Percentiles rank a stretch among this genome's conserved stretches.
Conservation (phyloP, 495 filamentous ascomycete genomes). For the Neurospora sp. region DNA sequence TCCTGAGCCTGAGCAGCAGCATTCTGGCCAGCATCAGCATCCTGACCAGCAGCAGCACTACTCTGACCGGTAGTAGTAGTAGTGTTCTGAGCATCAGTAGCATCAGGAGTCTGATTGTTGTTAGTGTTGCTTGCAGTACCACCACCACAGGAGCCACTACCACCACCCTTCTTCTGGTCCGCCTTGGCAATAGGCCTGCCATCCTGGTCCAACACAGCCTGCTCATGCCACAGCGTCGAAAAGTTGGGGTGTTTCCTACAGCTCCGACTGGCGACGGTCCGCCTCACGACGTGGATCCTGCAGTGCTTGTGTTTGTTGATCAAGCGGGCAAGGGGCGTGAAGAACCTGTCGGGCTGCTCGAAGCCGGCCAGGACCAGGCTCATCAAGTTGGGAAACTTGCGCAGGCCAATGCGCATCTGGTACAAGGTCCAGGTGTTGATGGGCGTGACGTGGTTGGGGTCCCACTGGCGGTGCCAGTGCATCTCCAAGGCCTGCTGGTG, state of each 20-base stretch:
- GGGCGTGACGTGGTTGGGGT: slow-evolving; percentile 1
- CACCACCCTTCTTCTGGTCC: background rate
- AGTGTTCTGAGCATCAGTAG: background rate
- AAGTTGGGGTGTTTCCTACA: background rate
- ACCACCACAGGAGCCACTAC: background rate
- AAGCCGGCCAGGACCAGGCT: background rate
- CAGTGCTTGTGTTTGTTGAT: background rate
- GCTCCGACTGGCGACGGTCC: background rate
- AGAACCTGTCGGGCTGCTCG: background rate
- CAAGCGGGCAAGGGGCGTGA: background rate
- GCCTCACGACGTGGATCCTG: background rate
- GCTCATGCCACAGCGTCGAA: background rate
- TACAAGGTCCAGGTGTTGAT: background rate
- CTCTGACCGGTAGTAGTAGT: background rate
- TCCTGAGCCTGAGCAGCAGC: background rate
- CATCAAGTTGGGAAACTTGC: background rate
- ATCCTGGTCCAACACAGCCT: background rate
- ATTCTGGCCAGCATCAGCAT: background rate
- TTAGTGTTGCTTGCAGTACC: background rate
- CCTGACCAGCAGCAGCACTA: background rate
- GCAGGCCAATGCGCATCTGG: background rate
- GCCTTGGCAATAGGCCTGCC: background rate
- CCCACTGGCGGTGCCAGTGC: background rate
- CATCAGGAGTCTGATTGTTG: background rate
- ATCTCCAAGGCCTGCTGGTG: background rate